Evolutionary conservation across 257 asterid species (phyloP), one percentile per base, ranked within the genome.

Genomic region (Capsicum rhomboideum): DNA sequence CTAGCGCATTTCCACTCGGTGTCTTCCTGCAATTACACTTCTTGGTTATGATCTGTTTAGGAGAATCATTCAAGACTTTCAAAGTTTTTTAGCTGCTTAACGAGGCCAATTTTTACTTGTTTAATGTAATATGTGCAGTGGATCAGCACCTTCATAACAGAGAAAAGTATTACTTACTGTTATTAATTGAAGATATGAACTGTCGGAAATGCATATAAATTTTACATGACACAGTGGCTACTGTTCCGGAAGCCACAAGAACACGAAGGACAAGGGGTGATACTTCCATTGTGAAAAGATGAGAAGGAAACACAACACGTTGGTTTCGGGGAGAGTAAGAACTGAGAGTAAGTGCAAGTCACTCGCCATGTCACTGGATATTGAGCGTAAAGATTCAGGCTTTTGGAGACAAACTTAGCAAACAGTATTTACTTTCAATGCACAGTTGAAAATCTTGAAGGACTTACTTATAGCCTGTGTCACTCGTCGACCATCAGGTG

Each of bases 331-430:
- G 94, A 85, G 14, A 90, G 89, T 61, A 91, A 64, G 20, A 90
- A 86, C 84, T 91, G 97, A 12, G 98, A 91, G 67, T 92, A 90
- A 20, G 95, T 91, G 87, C 97, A 94, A 0, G 92, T 91, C 86
- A 94, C 93, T 56, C 91, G 92, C 98, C 98, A 94, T 52, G 98
- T 92, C 98, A 94, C 97, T 94, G 95, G 88, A 87, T 16, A 26
- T 46, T 4, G 31, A 46, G 14, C 40, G 23, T 10, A 75, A 26
- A 26, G 14, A 49, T 49, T 75, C 81, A 75, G 63, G 17, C 46
- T n/a, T n/a, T n/a, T n/a, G n/a, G n/a, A n/a, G n/a, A n/a, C n/a
- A n/a, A n/a, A n/a, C n/a, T 74, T 1, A 72, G 79, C 8, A 12
- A 72, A 44, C 8, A 67, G 13, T 67, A 31, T 34, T 67, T 64